Evolutionary conservation across 1,139 yeast genomes (phyloP), one percentile per base, ranked within the genome.

Genomic region (Lodderomyces elongisporus): DNA sequence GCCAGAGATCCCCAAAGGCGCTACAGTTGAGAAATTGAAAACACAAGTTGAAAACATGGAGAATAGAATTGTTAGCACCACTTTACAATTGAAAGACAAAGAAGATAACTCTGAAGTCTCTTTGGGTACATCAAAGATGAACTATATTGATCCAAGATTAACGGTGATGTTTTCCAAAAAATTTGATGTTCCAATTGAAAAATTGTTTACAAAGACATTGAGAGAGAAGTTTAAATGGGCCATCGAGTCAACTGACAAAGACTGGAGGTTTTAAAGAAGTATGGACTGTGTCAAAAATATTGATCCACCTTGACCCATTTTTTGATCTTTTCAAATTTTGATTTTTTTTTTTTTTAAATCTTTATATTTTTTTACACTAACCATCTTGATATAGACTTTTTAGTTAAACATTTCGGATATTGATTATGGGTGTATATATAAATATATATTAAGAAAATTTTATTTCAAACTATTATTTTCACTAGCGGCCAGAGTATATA

Each of bases 141-240:
- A 89, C 58, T 89, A 89, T 66, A 89, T 89, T 42, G 98, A 91
- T 58, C 98, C 98, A 17, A 70, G 98, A 47, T 66, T 91, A 47
- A 80, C 95, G 0, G 96, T 85, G 30, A 79, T 85, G 72, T 91
- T 88, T 58, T 76, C 95, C 32, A 88, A 88, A 58, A 85, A 79
- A 58, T 87, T 67, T 52, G 70, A 77, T 38, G 96, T 91, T 17
- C 97, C 97, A 9, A 82, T 91, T 40, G 97, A 89, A 57, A 88
- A 85, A 59, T 70, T 91, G 35, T 88, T 91, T 48, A 83, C 96
- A 16, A 88, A 87, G 60, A 84, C 97, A 0, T 66, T 89, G 44
- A 69, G 97, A 43, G 96, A 89, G 30, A 89, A 89, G 64, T 89
- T 89, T 60, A 80, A 77, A 35, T 89, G 98, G 98, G 97, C 98